Percentiles rank a stretch among this genome's conserved stretches.
Evolutionary conservation across 257 asterid genomes (phyloP).

Genomic region (Jacaranda copaia): DNA sequence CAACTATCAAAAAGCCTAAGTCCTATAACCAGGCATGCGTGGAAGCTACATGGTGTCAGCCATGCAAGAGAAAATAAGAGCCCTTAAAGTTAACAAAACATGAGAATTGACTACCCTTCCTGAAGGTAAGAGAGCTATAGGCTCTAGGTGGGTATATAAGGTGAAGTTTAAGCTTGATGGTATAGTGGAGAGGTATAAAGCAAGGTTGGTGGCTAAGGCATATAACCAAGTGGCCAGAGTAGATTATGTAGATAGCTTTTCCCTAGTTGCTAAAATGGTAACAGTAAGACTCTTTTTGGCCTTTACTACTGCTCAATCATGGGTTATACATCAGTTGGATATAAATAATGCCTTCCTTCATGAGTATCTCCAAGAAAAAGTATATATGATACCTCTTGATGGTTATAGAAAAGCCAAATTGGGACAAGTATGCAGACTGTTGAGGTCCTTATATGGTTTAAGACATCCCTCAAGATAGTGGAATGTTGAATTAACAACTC

Average conservation of each 20-base stretch:
- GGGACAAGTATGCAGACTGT: background rate
- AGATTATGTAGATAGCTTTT: background rate
- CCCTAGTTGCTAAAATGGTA: background rate
- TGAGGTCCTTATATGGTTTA: background rate
- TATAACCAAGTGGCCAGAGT: background rate
- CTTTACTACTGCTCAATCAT: background rate
- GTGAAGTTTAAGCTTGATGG: background rate
- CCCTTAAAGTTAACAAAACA: background rate
- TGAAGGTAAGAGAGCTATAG: background rate
- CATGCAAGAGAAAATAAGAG: background rate
- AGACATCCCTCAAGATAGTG: constrained; percentile 21
- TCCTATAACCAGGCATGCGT: background rate
- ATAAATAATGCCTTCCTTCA: constrained; percentile 16
- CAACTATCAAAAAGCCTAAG: too few species aligned
- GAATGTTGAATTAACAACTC: background rate
- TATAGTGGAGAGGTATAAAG: background rate
- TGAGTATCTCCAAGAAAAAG: background rate
- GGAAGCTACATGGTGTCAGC: background rate
- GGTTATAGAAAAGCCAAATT: background rate
- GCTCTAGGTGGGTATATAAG: background rate
- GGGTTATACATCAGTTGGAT: background rate
- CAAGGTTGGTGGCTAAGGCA: background rate
- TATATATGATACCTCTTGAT: background rate
- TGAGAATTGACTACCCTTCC: background rate
- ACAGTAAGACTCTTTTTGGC: background rate